Percentiles rank a stretch among this genome's conserved stretches.
Conservation (phyloP, 495 filamentous ascomycete genomes). For the Acidomyces sp. region DNA sequence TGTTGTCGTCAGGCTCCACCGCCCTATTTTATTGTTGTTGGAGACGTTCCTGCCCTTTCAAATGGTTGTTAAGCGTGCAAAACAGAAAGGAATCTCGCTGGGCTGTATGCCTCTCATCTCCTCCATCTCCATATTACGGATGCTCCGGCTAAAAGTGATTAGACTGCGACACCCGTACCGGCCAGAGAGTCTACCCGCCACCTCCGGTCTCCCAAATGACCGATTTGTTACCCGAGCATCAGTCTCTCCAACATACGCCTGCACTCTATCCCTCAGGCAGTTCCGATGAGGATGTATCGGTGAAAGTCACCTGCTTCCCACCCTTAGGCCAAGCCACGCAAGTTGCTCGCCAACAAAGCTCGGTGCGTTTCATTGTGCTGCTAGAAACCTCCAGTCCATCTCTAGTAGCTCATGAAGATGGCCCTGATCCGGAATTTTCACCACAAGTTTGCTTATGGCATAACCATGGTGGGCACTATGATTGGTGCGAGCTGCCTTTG, state of each 20-base stretch:
- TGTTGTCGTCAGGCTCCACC: too few species aligned
- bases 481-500: conserved; percentile 40
- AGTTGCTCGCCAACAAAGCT: conserved; percentile 29
- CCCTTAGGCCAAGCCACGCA: conserved; percentile 57
- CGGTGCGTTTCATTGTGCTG: conserved; percentile 47
- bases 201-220: conserved; percentile 9
- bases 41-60: not conserved
- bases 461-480: conserved; percentile 34
- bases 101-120: conserved; percentile 13
- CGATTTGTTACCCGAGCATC: conserved; percentile 16
- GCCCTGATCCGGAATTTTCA: conserved; percentile 37
- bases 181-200: conserved; percentile 17
- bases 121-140: not conserved
- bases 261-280: conserved; percentile 3
- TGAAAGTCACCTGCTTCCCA: conserved; percentile 45
- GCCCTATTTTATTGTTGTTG: too few species aligned
- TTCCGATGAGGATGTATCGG: conserved; percentile 29
- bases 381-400: conserved; percentile 36
- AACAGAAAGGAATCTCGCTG: conserved; percentile 18
- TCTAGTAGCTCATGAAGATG: conserved; percentile 14
- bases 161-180: conserved; percentile 19
- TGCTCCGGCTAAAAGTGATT: conserved; percentile 1
- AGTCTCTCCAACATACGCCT: conserved; percentile 8
- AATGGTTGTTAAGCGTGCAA: conserved; percentile 15
- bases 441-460: conserved; percentile 76